phyloP scores from a whole-genome alignment of 2,329 filamentous ascomycete genomes.

The Penicillium frequentans region DNA sequence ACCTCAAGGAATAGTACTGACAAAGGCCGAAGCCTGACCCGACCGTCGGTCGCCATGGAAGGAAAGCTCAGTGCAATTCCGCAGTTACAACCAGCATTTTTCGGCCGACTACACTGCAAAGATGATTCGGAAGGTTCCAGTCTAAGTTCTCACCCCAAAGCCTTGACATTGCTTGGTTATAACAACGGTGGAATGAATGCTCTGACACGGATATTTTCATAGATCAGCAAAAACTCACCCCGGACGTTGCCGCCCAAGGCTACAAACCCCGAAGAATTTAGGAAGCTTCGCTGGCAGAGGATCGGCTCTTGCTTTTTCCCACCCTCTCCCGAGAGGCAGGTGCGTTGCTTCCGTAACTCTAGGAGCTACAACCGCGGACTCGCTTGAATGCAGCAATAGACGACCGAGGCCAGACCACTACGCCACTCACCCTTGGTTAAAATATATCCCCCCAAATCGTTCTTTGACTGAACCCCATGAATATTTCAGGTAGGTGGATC shows the following conservation, averaged over 20 bases:
- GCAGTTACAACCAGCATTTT: too few species aligned
- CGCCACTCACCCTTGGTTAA: not conserved
- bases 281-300: not conserved
- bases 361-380: not conserved
- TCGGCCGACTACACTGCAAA: too few species aligned
- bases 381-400: constrained; percentile 1
- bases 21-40: too few species aligned
- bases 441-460: not conserved
- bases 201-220: not conserved
- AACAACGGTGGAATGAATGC: too few species aligned
- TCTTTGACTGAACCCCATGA: not conserved
- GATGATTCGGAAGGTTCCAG: too few species aligned
- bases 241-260: not conserved
- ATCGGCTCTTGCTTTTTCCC: not conserved
- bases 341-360: not conserved
- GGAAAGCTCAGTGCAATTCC: too few species aligned
- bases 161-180: too few species aligned
- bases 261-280: not conserved
- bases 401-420: not conserved
- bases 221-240: not conserved
- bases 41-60: too few species aligned
- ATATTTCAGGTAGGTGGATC: not conserved
- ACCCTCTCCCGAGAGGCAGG: not conserved
- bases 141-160: too few species aligned
- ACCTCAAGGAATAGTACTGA: too few species aligned